These are phyloP conservation scores for Nidularia pulvinata DNA, from an alignment of 768 basidiomycete species.

Conservation along the genomic window DNA sequence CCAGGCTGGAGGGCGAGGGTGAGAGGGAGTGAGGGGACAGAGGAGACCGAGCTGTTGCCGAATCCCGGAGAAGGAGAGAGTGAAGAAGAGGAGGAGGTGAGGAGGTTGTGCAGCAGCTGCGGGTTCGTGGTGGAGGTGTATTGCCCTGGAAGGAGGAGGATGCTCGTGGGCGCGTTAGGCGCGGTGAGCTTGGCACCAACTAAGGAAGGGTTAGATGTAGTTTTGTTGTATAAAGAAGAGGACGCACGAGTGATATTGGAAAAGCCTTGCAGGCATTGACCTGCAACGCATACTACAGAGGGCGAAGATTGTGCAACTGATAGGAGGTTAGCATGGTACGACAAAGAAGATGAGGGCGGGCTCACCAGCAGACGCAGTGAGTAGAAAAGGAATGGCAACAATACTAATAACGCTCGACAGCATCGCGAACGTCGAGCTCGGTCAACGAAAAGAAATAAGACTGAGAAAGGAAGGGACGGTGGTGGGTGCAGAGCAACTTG, in stretches of 20 bases:
- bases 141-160: constrained; percentile 76
- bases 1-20: constrained; percentile 68
- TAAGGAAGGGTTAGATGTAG: constrained; percentile 21
- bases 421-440: constrained; percentile 24
- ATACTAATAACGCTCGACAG: constrained; percentile 29
- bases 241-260: constrained; percentile 67
- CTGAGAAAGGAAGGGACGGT: constrained; percentile 5
- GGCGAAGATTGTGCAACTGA: constrained; percentile 61
- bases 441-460: constrained; percentile 15
- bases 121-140: constrained; percentile 75
- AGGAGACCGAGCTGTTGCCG: constrained; percentile 45
- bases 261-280: constrained; percentile 83
- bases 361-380: constrained; percentile 35
- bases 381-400: constrained; percentile 20
- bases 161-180: constrained; percentile 44
- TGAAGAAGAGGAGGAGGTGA: constrained; percentile 64
- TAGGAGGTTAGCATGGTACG: constrained; percentile 4
- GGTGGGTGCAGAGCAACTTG: constrained; percentile 12
- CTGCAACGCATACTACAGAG: constrained; percentile 80
- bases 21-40: constrained; percentile 71
- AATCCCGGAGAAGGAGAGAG: constrained; percentile 66
- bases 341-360: constrained; percentile 1
- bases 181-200: constrained; percentile 74
- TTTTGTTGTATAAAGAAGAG: background rate
- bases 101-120: constrained; percentile 63